Base-by-base conservation (phyloP, 2,329 filamentous ascomycete species). In the Phialocephala sp. region DNA sequence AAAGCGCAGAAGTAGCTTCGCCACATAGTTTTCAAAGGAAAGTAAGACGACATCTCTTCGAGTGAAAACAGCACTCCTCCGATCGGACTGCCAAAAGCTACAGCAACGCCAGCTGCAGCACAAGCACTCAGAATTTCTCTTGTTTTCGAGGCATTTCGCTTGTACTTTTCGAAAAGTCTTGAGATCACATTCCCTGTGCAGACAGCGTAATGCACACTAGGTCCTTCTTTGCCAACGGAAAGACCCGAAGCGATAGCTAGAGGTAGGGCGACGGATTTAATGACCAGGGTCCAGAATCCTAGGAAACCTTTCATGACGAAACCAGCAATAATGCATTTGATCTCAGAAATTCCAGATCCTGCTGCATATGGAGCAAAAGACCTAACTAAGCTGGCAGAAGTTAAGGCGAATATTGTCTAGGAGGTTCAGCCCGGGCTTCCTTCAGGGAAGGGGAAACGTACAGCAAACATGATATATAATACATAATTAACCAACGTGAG, bases 241-340 rank as follows among this genome's bases (percentile, higher is more conserved):
- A 99, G 81, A 1, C 95, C 95, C 1, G 94, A 97, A 14, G 91
- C 94, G 76, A 99, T 99, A 52, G 94, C 92, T 54, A 99, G 82
- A 0, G 95, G 95, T 57, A 99, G 82, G 27, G 91, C 92, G 63
- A 98, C 87, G 0, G 93, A 97, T 80, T 99, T 99, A 80, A 99
- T 98, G 66, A 95, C 78, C 37, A 99, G 82, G 5, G 95, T 98
- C 87, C 93, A 93, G 73, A 90, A 90, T 22, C 94, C 93, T 18
- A 99, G 84, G 75, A 99, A 99, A 0, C 94, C 95, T 79, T 98
- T 97, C 95, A 99, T 99, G 59, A 98, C 92, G 77, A 99, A 99
- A 2, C 95, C 95, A 4, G 94, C 95, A 75, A 99, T 97, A 76
- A 99, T 98, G 79, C 93, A 97, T 79, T 99, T 99, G 84, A 99